Evolutionary conservation across 2,329 filamentous ascomycete species (phyloP).

Genomic region (Fusarium brachygibbosum): DNA sequence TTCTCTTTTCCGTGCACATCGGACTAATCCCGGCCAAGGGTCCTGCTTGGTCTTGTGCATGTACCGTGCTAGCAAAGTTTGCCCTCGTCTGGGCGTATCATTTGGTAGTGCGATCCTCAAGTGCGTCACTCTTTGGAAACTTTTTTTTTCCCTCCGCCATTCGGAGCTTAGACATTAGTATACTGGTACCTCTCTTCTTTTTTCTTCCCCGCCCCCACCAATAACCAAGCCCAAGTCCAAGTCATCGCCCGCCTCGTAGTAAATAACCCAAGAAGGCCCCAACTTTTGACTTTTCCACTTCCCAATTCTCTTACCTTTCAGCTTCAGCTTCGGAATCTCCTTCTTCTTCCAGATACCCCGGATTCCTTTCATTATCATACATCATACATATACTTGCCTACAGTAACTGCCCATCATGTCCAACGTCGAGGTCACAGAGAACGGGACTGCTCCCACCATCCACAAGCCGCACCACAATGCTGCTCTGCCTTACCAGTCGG

Average conservation of each 20-base stretch:
- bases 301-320: conserved; percentile 4
- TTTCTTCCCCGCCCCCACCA: conserved; percentile 17
- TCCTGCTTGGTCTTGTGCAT: not conserved
- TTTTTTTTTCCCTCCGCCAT: conserved; percentile 19
- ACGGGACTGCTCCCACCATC: conserved; percentile 7
- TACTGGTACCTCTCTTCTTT: not conserved
- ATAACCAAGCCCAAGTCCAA: conserved; percentile 11
- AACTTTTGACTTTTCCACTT: conserved; percentile 14
- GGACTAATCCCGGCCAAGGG: conserved; percentile 15
- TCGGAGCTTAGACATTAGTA: conserved; percentile 18
- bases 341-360: conserved; percentile 16
- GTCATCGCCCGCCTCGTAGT: conserved; percentile 8
- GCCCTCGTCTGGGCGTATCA: conserved; percentile 11
- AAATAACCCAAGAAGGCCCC: conserved; percentile 12
- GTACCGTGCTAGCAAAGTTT: conserved; percentile 20
- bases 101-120: not conserved
- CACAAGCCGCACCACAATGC: conserved; percentile 18
- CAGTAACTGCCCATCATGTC: conserved; percentile 8
- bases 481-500: conserved; percentile 18
- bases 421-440: conserved; percentile 7
- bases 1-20: conserved; percentile 1
- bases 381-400: not conserved
- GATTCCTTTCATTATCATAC: not conserved
- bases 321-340: conserved; percentile 9
- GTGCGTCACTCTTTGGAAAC: conserved; percentile 21